Evolutionary conservation across 192 early-diverging fungal species (phyloP), one percentile per base, ranked within the genome.

Genomic region (Podila verticillata): DNA sequence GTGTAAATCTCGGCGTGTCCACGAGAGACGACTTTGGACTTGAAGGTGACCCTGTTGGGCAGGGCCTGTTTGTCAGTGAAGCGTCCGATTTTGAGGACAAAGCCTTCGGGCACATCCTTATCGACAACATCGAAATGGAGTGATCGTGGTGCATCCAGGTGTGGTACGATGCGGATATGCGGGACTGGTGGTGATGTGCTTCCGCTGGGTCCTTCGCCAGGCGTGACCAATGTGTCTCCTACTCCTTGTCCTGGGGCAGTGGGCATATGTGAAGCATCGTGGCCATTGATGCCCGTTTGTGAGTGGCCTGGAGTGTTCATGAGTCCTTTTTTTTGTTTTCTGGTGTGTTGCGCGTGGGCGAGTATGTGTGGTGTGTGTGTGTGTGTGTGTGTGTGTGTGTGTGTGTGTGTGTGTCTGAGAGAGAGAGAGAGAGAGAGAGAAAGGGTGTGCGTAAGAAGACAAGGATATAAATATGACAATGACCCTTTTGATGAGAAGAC

Each of bases 1-100:
- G 89, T 88, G 92, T 95, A 98, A 60, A 99, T 91, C 80, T 98
- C 97, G 4, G 96, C 96, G 68, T 99, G 97, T 67, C 88, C 92
- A 48, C 97, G 89, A 60, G 90, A 92, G 7, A 98, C 97, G 57
- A 99, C 97, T 81, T 99, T 99, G 84, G 91, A 92, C 82, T 93
- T 92, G 86, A 95, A 95, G 35, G 92, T 92, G 48, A 95, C 88
- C 26, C 90, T 85, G 79, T 93, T 93, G 80, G 89, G 85, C 59
- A 77, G 54, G 19, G 66, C 48, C 24, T 89, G 85, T 70, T 87
- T 88, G 66, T 94, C 92, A 3, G 91, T 92, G 73, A 92, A 93
- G 54, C 93, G 85, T 4, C 92, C 92, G 61, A 95, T 91, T 69
- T 93, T 92, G 34, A 93, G 82, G 5, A 87, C 54, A 30, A 85